Evolutionary conservation across 352 stramenopile species (phyloP).

Genomic region (Phytophthora foliorum): DNA sequence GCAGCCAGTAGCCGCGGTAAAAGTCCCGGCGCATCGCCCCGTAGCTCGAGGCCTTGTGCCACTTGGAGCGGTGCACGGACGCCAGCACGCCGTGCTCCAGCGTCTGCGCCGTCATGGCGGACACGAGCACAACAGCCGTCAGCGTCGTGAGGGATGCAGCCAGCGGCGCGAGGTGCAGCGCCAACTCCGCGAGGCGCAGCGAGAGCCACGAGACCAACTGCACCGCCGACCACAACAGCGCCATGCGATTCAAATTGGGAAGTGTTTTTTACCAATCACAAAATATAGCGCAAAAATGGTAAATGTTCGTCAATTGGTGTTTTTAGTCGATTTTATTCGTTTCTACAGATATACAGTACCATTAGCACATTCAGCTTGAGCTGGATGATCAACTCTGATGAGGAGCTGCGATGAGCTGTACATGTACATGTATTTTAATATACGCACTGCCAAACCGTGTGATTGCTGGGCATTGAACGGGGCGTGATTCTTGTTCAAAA

Average conservation of each 20-base stretch:
- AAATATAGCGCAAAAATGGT: too few species aligned
- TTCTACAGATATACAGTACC: too few species aligned
- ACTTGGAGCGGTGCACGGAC: constrained; percentile 62
- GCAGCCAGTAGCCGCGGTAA: constrained; percentile 77
- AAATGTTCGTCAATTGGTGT: too few species aligned
- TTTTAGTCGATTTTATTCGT: too few species aligned
- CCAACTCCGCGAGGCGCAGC: constrained; percentile 21
- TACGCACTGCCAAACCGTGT: too few species aligned
- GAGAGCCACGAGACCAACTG: constrained; percentile 24
- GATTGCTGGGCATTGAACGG: too few species aligned
- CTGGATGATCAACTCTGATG: too few species aligned
- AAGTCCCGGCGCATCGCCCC: constrained; percentile 54
- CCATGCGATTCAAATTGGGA: constrained; percentile 26
- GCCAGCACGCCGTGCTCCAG: constrained; percentile 69
- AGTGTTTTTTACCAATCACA: too few species aligned
- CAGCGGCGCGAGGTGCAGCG: constrained; percentile 30
- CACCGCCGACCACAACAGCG: constrained; percentile 21
- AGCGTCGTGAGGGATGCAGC: constrained; percentile 29
- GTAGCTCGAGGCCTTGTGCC: constrained; percentile 46
- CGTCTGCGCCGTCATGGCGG: constrained; percentile 73
- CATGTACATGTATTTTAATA: too few species aligned
- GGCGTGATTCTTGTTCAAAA: too few species aligned
- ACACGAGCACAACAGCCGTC: constrained; percentile 46
- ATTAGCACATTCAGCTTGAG: too few species aligned
- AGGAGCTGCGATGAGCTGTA: too few species aligned